phyloP scores from a whole-genome alignment of 2,329 filamentous ascomycete genomes.

The Botryotinia globosa region DNA sequence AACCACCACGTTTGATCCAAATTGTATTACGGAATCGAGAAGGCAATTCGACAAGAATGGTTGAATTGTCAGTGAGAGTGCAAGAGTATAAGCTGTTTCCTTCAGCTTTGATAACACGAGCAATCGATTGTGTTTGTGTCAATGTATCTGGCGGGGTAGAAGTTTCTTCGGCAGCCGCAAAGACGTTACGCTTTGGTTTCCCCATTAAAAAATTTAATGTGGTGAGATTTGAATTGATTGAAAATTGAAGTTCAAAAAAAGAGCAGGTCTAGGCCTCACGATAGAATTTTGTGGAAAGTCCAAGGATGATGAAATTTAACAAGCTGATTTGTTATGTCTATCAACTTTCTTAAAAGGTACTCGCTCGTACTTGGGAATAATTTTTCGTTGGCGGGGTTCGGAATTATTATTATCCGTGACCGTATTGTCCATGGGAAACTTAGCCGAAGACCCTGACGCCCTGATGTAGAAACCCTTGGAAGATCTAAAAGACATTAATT shows the following conservation, averaged over 20 bases:
- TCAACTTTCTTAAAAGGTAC: not conserved
- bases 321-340: not conserved
- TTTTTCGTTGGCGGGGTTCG: slow-evolving; percentile 3
- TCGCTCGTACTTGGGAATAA: not conserved
- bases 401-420: not conserved
- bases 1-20: slow-evolving; percentile 88
- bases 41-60: slow-evolving; percentile 75
- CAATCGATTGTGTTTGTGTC: slow-evolving; percentile 64
- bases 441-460: not conserved
- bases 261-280: not conserved
- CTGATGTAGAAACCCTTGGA: not conserved
- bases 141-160: slow-evolving; percentile 57
- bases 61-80: slow-evolving; percentile 63
- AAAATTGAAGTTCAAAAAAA: not conserved
- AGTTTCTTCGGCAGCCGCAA: slow-evolving; percentile 73
- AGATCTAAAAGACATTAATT: not conserved
- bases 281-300: not conserved
- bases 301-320: not conserved
- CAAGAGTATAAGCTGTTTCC: slow-evolving; percentile 89
- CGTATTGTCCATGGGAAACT: not conserved
- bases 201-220: slow-evolving; percentile 51
- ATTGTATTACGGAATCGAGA: slow-evolving; percentile 86
- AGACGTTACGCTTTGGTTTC: slow-evolving; percentile 71
- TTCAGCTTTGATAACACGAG: slow-evolving; percentile 74
- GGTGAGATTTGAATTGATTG: not conserved